A percentile compares a stretch with the other conserved stretches of the same genome.
These are phyloP conservation scores for Metschnikowia santaceciliae DNA, from an alignment of 805 yeast species.

Conservation along the genomic window DNA sequence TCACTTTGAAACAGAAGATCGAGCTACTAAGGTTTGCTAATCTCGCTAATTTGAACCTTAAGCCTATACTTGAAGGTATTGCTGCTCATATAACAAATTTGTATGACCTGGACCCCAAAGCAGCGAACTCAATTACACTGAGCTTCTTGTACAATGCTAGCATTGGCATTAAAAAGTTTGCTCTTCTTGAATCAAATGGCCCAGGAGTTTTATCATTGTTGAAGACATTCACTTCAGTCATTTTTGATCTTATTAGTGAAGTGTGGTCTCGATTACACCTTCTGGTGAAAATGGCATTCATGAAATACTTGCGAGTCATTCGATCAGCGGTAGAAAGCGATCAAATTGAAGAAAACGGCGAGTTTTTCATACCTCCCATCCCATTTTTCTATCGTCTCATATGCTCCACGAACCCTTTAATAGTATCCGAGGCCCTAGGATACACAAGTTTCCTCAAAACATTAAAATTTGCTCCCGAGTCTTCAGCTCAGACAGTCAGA, in stretches of 20 bases:
- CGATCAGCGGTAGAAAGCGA: background rate
- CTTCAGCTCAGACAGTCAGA: slow-evolving; percentile 30
- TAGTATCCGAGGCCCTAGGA: slow-evolving; percentile 44
- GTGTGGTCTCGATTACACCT: slow-evolving; percentile 5
- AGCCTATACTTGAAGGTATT: background rate
- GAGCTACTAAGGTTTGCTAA: background rate
- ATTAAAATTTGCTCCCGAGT: slow-evolving; percentile 20
- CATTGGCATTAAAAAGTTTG: background rate
- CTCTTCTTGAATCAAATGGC: background rate
- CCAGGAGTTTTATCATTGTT: background rate
- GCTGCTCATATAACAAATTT: background rate
- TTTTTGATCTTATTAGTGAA: slow-evolving; percentile 1
- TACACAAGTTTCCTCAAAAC: slow-evolving; percentile 42
- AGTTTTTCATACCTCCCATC: background rate
- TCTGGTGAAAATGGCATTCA: slow-evolving; percentile 11
- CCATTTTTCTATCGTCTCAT: slow-evolving; percentile 20
- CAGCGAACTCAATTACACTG: background rate
- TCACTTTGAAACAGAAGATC: slow-evolving; percentile 7
- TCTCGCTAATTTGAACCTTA: background rate
- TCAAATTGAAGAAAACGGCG: background rate
- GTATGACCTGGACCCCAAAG: background rate
- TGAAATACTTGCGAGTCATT: slow-evolving; percentile 22
- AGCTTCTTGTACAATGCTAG: slow-evolving; percentile 1
- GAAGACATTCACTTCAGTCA: background rate
- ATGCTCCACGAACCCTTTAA: slow-evolving; percentile 41